Evolutionary conservation across 202 grass and related monocot species (phyloP), one percentile per base, ranked within the genome.

Genomic region (Panicum hallii): DNA sequence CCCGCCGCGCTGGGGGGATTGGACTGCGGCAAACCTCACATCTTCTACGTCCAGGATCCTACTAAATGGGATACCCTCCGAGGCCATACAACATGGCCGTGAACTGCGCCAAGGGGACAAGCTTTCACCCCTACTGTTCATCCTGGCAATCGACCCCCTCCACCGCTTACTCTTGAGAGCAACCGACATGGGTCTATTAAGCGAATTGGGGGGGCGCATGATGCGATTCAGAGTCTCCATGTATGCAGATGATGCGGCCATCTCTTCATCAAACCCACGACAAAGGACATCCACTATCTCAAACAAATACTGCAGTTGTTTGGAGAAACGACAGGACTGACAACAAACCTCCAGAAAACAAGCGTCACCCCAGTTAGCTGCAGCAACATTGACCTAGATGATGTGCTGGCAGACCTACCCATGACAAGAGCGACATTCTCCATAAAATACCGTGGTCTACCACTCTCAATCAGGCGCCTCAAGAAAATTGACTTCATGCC

Each of bases 11-110:
- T 68, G 65, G 40, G 0, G 38, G 0, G 9, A 68, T 19, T 68
- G 19, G 40, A 20, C 44, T 0, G 2, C 17, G 0, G 1, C 1
- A 0, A 0, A 8, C 2, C 3, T 68, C 0, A 0, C 8, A 0
- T 3, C 34, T 0, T 40, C 63, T 1, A 17, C 4, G 2, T 41
- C 63, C 2, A 3, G 1, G 15, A 1, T 68, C 0, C 17, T 68
- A 0, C 17, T 68, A 9, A n/a, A 68, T 1, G 57, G 54, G 4
- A 9, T 61, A 1, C 22, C n/a, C 0, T 1, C 3, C 0, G 4
- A 8, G 3, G 0, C 57, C 4, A 61, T 61, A 2, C 7, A 3
- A 5, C 57, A 61, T 5, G 57, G 57, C 0, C 0, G 22, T 3
- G n/a, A 9, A 1, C 9, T 61, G 0, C 8, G 57, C 0, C 22